Percentiles rank a stretch among this genome's conserved stretches.
Evolutionary conservation across 140 eudicot genomes (phyloP).

Genomic region (Oenanthe javanica): DNA sequence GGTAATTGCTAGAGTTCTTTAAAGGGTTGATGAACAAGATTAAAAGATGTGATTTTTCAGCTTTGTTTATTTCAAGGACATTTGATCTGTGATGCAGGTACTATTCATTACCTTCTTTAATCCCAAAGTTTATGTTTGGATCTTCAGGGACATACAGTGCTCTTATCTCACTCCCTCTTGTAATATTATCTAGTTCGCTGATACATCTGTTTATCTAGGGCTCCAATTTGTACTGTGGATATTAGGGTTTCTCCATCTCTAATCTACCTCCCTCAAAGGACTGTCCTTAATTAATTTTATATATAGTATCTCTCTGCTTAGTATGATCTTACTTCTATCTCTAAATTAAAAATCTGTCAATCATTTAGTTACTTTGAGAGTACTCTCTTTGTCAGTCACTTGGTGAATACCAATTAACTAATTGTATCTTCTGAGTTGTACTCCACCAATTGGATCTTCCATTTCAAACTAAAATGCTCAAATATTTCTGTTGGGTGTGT

Average conservation of each 20-base stretch:
- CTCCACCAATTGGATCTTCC: neutral
- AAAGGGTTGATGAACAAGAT: neutral
- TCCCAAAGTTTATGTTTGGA: neutral
- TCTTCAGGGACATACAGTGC: neutral
- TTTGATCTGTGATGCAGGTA: constrained; percentile 2
- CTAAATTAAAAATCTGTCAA: neutral
- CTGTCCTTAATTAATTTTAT: neutral
- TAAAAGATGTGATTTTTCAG: neutral
- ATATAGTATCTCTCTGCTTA: neutral
- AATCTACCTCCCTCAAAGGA: neutral
- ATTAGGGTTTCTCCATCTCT: constrained; percentile 6
- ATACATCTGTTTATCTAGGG: constrained; percentile 8
- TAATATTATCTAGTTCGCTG: too few relatives aligned
- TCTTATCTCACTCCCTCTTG: neutral
- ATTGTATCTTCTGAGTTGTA: constrained; percentile 4
- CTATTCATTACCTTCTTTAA: neutral
- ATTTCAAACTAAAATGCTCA: neutral
- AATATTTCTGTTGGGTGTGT: neutral
- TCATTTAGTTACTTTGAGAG: neutral
- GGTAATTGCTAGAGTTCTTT: neutral
- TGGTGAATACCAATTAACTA: neutral
- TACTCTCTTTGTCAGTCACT: neutral
- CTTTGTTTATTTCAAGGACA: neutral
- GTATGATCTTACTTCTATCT: neutral
- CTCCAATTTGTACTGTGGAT: constrained; percentile 7